These are phyloP conservation scores for Saturnispora sekii DNA, from an alignment of 805 yeast species.

Conservation along the genomic window DNA sequence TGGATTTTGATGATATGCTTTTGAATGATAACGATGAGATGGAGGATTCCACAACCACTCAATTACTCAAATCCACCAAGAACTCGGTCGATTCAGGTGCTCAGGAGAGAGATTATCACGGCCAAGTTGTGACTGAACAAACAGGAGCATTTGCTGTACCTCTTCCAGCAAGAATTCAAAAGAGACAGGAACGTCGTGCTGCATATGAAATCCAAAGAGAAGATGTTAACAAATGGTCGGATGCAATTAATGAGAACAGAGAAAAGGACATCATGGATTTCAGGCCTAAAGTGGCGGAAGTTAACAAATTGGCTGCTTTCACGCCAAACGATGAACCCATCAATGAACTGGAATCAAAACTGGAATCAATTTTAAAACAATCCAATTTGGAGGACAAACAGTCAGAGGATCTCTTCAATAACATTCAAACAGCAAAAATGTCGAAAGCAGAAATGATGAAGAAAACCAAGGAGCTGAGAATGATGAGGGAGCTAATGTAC, in stretches of 20 bases:
- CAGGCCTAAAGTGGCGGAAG: conserved; percentile 39
- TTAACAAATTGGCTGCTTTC: conserved; percentile 45
- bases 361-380: conserved; percentile 48
- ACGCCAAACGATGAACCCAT: conserved; percentile 36
- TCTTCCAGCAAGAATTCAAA: conserved; percentile 75
- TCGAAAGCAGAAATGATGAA: conserved; percentile 69
- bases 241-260: conserved; percentile 66
- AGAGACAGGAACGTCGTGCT: conserved; percentile 75
- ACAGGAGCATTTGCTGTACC: conserved; percentile 61
- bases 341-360: conserved; percentile 58
- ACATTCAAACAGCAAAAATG: conserved; percentile 71
- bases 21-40: conserved; percentile 29
- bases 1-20: conserved; percentile 69
- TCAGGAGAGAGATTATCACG: conserved; percentile 21
- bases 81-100: conserved; percentile 15
- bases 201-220: conserved; percentile 85
- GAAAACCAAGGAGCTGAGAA: conserved; percentile 71
- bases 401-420: conserved; percentile 78
- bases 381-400: conserved; percentile 65
- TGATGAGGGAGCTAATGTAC: conserved; percentile 94
- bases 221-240: conserved; percentile 85
- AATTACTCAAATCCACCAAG: conserved; percentile 25
- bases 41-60: conserved; percentile 32
- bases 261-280: conserved; percentile 78
- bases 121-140: conserved; percentile 6